These are phyloP conservation scores for Eucalyptus brandiana DNA, from an alignment of 345 rosid genomes.

Conservation along the genomic window DNA sequence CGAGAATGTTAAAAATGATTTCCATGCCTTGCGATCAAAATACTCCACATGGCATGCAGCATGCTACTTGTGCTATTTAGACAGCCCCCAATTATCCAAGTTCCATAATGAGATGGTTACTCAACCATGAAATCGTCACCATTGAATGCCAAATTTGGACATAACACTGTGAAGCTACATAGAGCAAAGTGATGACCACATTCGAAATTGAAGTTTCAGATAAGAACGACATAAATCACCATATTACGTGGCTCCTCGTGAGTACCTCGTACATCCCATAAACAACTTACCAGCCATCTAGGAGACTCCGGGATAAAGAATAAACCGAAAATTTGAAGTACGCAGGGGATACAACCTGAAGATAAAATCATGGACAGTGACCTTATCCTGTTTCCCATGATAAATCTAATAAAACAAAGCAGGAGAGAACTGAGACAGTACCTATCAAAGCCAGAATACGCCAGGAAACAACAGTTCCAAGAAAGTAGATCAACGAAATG, in stretches of 20 bases:
- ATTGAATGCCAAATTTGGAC: neutral
- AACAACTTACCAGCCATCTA: constrained; percentile 29
- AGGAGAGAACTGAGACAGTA: neutral
- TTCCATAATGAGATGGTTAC: neutral
- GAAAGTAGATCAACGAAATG: neutral
- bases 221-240: neutral
- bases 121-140: neutral
- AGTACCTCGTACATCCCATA: neutral
- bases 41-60: neutral
- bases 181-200: neutral
- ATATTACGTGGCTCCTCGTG: neutral
- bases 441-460: constrained; percentile 10
- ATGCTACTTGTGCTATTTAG: neutral
- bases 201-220: neutral
- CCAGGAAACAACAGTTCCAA: constrained; percentile 19
- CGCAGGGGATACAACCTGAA: constrained; percentile 19
- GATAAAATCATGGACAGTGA: neutral
- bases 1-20: neutral
- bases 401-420: neutral
- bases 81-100: neutral
- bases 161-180: neutral
- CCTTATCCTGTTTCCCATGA: neutral
- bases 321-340: constrained; percentile 10
- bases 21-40: neutral
- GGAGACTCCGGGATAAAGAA: constrained; percentile 40